Evolutionary conservation across 2,329 filamentous ascomycete genomes (phyloP).

Genomic region (Fusarium transvaalense): DNA sequence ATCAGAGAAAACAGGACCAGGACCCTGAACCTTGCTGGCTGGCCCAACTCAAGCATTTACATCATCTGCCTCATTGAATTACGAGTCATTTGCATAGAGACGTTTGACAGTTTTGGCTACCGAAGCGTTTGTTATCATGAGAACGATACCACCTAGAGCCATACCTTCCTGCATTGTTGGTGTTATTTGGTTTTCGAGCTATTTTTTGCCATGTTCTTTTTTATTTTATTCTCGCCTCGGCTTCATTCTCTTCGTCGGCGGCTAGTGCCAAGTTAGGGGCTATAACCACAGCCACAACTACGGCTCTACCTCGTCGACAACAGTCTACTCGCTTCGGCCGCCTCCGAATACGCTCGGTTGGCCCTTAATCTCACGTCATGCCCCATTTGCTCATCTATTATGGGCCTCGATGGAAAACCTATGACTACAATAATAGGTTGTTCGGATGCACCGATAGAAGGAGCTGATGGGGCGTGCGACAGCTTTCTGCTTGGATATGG

Average conservation of each 20-base stretch:
- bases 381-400: conserved; percentile 15
- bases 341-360: conserved; percentile 25
- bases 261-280: conserved; percentile 4
- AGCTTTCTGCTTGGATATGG: background rate
- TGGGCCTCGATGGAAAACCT: conserved; percentile 1
- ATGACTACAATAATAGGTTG: background rate
- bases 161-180: conserved; percentile 49
- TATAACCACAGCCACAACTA: background rate
- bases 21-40: conserved; percentile 16
- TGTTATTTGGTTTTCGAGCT: conserved; percentile 43
- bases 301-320: conserved; percentile 15
- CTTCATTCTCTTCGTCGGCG: conserved; percentile 1
- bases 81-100: conserved; percentile 49
- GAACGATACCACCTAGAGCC: conserved; percentile 50
- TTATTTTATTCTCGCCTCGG: conserved; percentile 19
- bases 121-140: conserved; percentile 43
- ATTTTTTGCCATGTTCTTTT: conserved; percentile 16
- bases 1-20: background rate
- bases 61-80: conserved; percentile 38
- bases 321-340: conserved; percentile 23
- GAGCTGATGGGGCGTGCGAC: background rate
- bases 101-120: conserved; percentile 47
- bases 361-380: conserved; percentile 13
- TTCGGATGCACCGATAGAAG: conserved; percentile 2
- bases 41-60: conserved; percentile 28